These are phyloP conservation scores for Isabelozyma rhagii DNA, from an alignment of 805 yeast genomes.

Conservation along the genomic window DNA sequence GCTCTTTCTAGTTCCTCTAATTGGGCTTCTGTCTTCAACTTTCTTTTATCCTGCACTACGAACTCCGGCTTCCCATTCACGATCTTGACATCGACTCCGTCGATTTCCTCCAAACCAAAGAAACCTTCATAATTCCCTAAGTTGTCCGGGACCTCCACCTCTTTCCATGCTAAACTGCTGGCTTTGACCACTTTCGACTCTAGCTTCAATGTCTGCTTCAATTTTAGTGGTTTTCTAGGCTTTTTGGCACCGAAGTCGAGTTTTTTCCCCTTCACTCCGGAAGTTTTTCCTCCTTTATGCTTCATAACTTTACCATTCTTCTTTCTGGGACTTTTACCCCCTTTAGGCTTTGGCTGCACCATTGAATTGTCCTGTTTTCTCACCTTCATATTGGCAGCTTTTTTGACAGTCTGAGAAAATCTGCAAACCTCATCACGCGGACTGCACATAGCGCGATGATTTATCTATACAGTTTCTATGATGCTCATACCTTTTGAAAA, in stretches of 20 bases:
- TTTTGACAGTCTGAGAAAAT: background rate
- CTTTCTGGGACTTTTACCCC: background rate
- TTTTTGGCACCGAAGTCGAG: background rate
- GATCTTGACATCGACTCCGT: slow-evolving; percentile 82
- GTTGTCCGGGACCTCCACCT: slow-evolving; percentile 79
- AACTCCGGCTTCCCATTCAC: slow-evolving; percentile 67
- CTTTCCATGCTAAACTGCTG: slow-evolving; percentile 67
- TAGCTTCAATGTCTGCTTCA: slow-evolving; percentile 26
- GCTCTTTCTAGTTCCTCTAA: slow-evolving; percentile 8
- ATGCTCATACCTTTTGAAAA: background rate
- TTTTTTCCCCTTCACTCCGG: background rate
- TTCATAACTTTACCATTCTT: background rate
- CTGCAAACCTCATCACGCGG: background rate
- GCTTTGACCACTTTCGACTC: slow-evolving; percentile 44
- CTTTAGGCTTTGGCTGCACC: background rate
- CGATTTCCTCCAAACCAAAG: slow-evolving; percentile 90
- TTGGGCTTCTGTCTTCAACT: slow-evolving; percentile 15
- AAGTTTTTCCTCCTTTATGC: background rate
- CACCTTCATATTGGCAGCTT: background rate
- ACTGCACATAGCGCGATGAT: slow-evolving; percentile 1
- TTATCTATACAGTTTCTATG: background rate
- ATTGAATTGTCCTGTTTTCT: background rate
- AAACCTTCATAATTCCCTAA: slow-evolving; percentile 87
- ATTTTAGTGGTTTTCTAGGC: slow-evolving; percentile 14
- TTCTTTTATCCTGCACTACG: slow-evolving; percentile 29